Percentiles rank a stretch among this genome's conserved stretches.
phyloP scores from a whole-genome alignment of 495 filamentous ascomycete species.

The Sordaria brevicollis region DNA sequence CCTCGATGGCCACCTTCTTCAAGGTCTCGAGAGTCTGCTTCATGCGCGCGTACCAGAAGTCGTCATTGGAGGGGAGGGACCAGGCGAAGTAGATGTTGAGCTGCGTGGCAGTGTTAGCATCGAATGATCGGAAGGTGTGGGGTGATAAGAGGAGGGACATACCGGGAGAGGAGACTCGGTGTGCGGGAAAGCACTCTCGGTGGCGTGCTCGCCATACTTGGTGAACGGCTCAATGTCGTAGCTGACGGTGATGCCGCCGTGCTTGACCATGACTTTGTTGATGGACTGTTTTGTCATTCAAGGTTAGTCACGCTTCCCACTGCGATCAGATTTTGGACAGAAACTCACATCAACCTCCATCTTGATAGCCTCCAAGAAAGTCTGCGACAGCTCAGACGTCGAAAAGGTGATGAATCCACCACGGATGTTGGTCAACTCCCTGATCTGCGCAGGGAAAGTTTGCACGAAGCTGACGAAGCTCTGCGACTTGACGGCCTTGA shows the following conservation, averaged over 20 bases:
- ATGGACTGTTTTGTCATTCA: neutral
- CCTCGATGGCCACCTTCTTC: conserved; percentile 9
- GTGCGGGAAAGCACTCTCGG: conserved; percentile 16
- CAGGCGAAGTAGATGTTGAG: conserved; percentile 17
- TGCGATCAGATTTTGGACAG: neutral
- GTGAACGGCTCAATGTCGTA: conserved; percentile 20
- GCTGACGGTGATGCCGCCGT: conserved; percentile 5
- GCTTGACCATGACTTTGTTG: neutral
- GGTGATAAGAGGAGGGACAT: neutral
- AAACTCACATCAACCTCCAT: conserved; percentile 5
- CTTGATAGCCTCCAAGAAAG: conserved; percentile 10
- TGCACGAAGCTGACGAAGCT: conserved; percentile 38
- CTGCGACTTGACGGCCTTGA: conserved; percentile 38
- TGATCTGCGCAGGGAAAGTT: conserved; percentile 9
- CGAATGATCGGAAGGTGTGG: no score
- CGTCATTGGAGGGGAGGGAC: conserved; percentile 7
- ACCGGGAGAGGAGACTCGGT: conserved; percentile 16
- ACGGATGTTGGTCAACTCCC: conserved; percentile 2
- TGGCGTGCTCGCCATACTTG: conserved; percentile 12
- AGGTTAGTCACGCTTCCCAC: neutral
- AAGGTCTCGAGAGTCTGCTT: conserved; percentile 2
- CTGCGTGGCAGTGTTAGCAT: conserved; percentile 5
- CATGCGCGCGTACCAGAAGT: conserved; percentile 13
- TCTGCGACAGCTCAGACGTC: conserved; percentile 7
- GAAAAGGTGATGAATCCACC: conserved; percentile 15